Evolutionary conservation across 192 early-diverging fungal genomes (phyloP).

Genomic region (Diversispora eburnea): DNA sequence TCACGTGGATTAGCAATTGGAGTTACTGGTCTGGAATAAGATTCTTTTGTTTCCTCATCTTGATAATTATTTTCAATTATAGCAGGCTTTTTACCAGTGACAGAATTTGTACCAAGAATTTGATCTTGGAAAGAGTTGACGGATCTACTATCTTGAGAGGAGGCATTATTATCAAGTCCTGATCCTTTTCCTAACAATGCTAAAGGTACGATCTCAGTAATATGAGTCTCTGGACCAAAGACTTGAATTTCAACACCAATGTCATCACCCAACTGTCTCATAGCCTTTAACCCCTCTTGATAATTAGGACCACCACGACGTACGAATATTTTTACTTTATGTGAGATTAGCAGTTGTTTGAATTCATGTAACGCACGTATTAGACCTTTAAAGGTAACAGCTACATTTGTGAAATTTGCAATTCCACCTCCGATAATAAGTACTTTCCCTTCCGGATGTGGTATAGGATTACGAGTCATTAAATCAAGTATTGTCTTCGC

Average conservation of each 20-base stretch:
- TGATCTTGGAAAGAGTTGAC: slow-evolving; percentile 62
- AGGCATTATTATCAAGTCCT: slow-evolving; percentile 39
- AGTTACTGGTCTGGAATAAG: slow-evolving; percentile 36
- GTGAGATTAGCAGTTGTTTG: slow-evolving; percentile 79
- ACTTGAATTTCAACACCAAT: slow-evolving; percentile 93
- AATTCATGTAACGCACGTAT: slow-evolving; percentile 91
- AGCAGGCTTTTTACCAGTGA: slow-evolving; percentile 33
- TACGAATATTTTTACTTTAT: slow-evolving; percentile 92
- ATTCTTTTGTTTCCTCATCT: slow-evolving; percentile 28
- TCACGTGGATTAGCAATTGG: slow-evolving; percentile 43
- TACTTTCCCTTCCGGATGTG: slow-evolving; percentile 89
- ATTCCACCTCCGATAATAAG: slow-evolving; percentile 99
- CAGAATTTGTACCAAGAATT: slow-evolving; percentile 41
- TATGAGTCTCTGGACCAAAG: slow-evolving; percentile 96
- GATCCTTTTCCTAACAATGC: slow-evolving; percentile 73
- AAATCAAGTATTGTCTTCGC: slow-evolving; percentile 97
- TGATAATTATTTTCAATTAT: slow-evolving; percentile 24
- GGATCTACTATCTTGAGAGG: slow-evolving; percentile 44
- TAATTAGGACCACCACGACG: slow-evolving; percentile 99
- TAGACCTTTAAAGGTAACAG: slow-evolving; percentile 98
- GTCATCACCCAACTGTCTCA: slow-evolving; percentile 89
- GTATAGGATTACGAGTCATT: slow-evolving; percentile 82
- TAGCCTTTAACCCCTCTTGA: slow-evolving; percentile 96
- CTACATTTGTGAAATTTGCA: slow-evolving; percentile 99
- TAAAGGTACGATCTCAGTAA: slow-evolving; percentile 97